phyloP scores from a whole-genome alignment of 768 basidiomycete species.

The Zangia roseola region DNA sequence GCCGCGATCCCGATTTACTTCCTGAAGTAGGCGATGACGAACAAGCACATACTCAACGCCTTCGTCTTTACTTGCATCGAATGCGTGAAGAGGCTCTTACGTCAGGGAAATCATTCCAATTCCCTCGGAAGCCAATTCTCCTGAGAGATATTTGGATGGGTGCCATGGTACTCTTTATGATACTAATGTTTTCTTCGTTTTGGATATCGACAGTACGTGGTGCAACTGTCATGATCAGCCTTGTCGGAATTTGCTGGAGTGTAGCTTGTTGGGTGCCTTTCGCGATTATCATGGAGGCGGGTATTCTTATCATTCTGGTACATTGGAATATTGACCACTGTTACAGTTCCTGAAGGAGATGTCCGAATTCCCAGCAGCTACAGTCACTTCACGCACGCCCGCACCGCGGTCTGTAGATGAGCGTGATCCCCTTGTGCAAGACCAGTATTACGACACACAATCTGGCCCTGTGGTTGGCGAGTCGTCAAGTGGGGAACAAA shows the following conservation, averaged over 20 bases:
- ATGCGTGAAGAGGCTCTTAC: constrained; percentile 86
- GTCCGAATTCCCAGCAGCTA: constrained; percentile 32
- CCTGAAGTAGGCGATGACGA: constrained; percentile 65
- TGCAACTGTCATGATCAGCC: constrained; percentile 79
- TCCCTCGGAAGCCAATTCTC: constrained; percentile 89
- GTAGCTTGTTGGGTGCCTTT: constrained; percentile 99
- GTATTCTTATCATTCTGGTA: constrained; percentile 42
- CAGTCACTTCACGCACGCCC: constrained; percentile 13
- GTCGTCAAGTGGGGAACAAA: constrained; percentile 19
- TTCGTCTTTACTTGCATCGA: constrained; percentile 66
- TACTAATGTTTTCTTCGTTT: constrained; percentile 82
- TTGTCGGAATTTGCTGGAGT: constrained; percentile 94
- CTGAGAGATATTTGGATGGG: constrained; percentile 93
- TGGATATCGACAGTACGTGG: constrained; percentile 74
- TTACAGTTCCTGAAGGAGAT: constrained; percentile 73
- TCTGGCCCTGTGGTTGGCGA: constrained; percentile 36
- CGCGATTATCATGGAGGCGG: constrained; percentile 94
- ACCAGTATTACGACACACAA: constrained; percentile 45
- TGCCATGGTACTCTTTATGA: constrained; percentile 75
- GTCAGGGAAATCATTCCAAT: constrained; percentile 67
- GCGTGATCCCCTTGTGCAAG: constrained; percentile 56
- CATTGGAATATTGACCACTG: not conserved
- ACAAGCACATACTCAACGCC: constrained; percentile 68
- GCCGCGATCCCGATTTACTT: constrained; percentile 78
- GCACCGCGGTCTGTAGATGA: constrained; percentile 36